phyloP scores from a whole-genome alignment of 2,329 filamentous ascomycete species.

The Gremmenia infestans region DNA sequence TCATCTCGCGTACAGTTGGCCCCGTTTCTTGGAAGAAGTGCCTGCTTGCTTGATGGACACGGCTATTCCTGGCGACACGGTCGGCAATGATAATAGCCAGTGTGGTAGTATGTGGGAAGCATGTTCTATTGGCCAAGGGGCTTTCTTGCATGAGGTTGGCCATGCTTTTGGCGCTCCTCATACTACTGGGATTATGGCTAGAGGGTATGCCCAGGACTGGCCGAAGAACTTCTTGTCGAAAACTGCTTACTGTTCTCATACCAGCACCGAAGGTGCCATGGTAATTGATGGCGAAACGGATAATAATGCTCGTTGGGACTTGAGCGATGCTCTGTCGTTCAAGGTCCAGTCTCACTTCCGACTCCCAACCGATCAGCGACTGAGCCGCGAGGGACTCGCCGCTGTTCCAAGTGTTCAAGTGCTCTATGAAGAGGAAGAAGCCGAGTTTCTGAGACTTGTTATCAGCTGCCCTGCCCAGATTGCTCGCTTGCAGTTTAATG shows the following conservation, averaged over 20 bases:
- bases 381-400: slow-evolving; percentile 21
- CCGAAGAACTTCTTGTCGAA: slow-evolving; percentile 37
- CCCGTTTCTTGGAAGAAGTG: slow-evolving; percentile 64
- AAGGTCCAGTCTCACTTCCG: slow-evolving; percentile 64
- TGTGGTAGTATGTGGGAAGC: slow-evolving; percentile 41
- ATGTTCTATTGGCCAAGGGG: slow-evolving; percentile 55
- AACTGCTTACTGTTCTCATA: slow-evolving; percentile 32
- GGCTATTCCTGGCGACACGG: slow-evolving; percentile 33
- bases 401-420: slow-evolving; percentile 9
- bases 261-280: slow-evolving; percentile 24
- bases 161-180: slow-evolving; percentile 67
- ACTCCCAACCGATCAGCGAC: slow-evolving; percentile 52
- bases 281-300: slow-evolving; percentile 34
- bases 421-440: slow-evolving; percentile 13
- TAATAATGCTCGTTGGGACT: slow-evolving; percentile 64
- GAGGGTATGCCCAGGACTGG: slow-evolving; percentile 40
- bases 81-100: slow-evolving; percentile 39
- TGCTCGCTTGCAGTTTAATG: slow-evolving; percentile 29
- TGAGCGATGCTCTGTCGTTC: slow-evolving; percentile 63
- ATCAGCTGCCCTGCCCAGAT: slow-evolving; percentile 27
- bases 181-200: slow-evolving; percentile 60
- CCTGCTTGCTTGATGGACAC: slow-evolving; percentile 41
- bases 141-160: slow-evolving; percentile 67
- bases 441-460: slow-evolving; percentile 10
- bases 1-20: slow-evolving; percentile 65